These are phyloP conservation scores for Tetracentron sinense DNA, from an alignment of 164 flowering plant genomes.

Conservation along the genomic window DNA sequence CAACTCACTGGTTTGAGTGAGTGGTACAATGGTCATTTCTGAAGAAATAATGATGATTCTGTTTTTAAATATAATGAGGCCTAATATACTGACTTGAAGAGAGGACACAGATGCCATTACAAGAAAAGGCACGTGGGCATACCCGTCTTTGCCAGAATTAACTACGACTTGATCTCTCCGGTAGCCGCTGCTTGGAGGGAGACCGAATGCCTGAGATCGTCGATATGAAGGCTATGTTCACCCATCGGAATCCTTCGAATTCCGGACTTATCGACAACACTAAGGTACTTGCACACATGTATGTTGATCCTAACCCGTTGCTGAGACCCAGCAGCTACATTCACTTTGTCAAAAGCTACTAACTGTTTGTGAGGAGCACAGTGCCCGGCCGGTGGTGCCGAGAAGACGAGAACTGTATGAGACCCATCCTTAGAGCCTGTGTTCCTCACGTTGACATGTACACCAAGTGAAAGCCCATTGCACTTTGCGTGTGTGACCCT, in stretches of 20 bases:
- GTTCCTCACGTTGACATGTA: constrained; percentile 62
- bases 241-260: constrained; percentile 78
- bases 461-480: constrained; percentile 29
- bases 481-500: constrained; percentile 71
- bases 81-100: neutral
- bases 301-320: constrained; percentile 41
- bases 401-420: constrained; percentile 61
- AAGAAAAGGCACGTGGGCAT: too few species aligned
- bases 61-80: too few species aligned
- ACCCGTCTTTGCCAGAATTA: too few species aligned
- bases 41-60: too few species aligned
- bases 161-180: constrained; percentile 42
- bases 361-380: constrained; percentile 72
- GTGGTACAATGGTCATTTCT: too few species aligned
- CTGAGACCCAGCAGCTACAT: constrained; percentile 39
- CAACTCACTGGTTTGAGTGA: too few species aligned
- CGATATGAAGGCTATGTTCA: constrained; percentile 58
- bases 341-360: constrained; percentile 67
- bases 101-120: too few species aligned
- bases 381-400: constrained; percentile 55
- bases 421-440: constrained; percentile 61
- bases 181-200: constrained; percentile 45
- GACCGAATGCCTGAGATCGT: constrained; percentile 54
- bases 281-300: constrained; percentile 74
- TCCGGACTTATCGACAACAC: constrained; percentile 68